Conservation (phyloP, 1,284 basidiomycete genomes). For the Puccinia horiana region DNA sequence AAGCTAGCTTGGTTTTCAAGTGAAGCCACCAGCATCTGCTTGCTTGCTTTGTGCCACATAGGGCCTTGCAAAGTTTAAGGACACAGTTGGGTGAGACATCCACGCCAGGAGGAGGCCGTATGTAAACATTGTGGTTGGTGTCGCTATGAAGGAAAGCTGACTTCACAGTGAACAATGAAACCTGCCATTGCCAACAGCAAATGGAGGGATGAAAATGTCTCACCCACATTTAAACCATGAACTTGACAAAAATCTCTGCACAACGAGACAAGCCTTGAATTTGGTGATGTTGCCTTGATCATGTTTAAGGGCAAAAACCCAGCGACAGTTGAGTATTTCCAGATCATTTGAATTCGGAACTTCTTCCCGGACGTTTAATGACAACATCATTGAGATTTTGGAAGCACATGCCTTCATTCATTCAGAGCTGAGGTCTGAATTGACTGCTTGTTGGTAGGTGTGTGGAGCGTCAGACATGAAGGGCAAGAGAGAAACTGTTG, state of each 20-base stretch:
- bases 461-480: not conserved
- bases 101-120: not conserved
- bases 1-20: not conserved
- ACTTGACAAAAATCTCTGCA: too few relatives aligned
- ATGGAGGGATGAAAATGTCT: not conserved
- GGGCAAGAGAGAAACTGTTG: not conserved
- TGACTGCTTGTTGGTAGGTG: not conserved
- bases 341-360: not conserved
- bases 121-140: not conserved
- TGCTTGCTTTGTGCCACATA: too few relatives aligned
- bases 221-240: too few relatives aligned
- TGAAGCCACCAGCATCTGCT: conserved; percentile 27
- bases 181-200: not conserved
- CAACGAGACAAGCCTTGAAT: too few relatives aligned
- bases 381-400: not conserved
- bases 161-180: not conserved
- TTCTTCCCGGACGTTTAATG: not conserved
- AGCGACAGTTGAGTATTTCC: not conserved
- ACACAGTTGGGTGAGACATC: not conserved
- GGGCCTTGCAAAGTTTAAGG: conserved; percentile 7
- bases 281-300: not conserved
- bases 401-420: not conserved
- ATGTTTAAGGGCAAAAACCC: not conserved
- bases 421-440: not conserved
- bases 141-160: conserved; percentile 1